A percentile compares a stretch with the other conserved stretches of the same genome.
Conservation (phyloP, 169 alveolate genomes). For the Babesia caballi region DNA sequence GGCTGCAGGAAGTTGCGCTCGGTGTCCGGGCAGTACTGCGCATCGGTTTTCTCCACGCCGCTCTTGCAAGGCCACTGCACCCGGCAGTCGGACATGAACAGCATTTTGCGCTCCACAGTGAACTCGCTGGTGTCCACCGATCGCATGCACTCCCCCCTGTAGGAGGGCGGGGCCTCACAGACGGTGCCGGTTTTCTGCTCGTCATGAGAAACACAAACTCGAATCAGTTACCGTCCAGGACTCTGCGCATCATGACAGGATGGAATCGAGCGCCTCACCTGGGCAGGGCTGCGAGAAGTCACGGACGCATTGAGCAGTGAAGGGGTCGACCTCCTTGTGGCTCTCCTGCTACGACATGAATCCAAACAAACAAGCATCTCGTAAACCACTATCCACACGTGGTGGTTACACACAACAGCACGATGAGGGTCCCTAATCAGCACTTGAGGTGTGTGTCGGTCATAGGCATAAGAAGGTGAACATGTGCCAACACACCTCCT, state of each 20-base stretch:
- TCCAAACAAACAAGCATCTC: not conserved
- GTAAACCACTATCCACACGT: not conserved
- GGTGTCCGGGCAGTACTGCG: constrained; percentile 11
- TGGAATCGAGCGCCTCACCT: not conserved
- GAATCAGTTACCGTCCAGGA: constrained; percentile 41
- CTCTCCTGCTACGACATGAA: constrained; percentile 9
- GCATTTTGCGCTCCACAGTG: constrained; percentile 30
- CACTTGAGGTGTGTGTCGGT: no score
- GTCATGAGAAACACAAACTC: not conserved
- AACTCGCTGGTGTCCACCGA: constrained; percentile 31
- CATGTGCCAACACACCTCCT: constrained; percentile 11
- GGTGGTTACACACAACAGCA: not conserved
- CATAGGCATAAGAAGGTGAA: no score
- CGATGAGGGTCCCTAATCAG: no score
- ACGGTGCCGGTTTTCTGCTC: constrained; percentile 23
- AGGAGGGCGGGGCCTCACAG: constrained; percentile 64
- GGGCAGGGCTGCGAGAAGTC: constrained; percentile 58
- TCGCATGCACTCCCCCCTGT: constrained; percentile 50
- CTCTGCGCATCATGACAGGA: constrained; percentile 7
- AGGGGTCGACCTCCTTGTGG: constrained; percentile 19
- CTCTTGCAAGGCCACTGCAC: constrained; percentile 34
- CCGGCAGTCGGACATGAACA: constrained; percentile 25
- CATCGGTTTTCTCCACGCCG: constrained; percentile 8
- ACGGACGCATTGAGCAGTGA: constrained; percentile 40
- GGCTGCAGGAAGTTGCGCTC: constrained; percentile 50